Conservation (phyloP, 768 basidiomycete genomes). For the Phaeotremella fagi region DNA sequence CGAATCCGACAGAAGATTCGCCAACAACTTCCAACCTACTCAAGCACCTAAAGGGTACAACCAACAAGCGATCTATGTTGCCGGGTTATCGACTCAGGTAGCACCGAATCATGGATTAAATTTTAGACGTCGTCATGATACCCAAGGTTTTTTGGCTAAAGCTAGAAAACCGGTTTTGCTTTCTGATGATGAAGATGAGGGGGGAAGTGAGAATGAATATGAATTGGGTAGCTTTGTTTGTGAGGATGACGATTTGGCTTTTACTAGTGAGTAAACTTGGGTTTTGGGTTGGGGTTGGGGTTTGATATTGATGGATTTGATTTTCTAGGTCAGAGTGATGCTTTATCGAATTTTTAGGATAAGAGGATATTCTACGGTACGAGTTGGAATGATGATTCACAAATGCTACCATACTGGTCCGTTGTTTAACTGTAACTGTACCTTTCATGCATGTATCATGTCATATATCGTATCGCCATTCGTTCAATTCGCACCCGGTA, state of each 20-base stretch:
- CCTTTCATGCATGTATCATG: too few species aligned
- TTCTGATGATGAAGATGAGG: conserved; percentile 30
- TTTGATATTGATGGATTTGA: background rate
- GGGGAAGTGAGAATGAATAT: conserved; percentile 38
- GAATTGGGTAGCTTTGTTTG: conserved; percentile 39
- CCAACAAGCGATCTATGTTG: conserved; percentile 42
- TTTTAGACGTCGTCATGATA: conserved; percentile 14
- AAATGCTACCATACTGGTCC: too few species aligned
- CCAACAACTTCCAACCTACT: conserved; percentile 46
- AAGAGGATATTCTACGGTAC: too few species aligned
- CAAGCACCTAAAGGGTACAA: conserved; percentile 49
- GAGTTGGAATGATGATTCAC: too few species aligned
- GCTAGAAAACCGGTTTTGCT: conserved; percentile 38
- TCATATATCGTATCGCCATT: too few species aligned
- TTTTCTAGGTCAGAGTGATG: too few species aligned
- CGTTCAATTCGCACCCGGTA: too few species aligned
- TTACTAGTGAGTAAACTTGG: conserved; percentile 8
- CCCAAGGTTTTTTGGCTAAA: conserved; percentile 33
- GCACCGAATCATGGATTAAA: conserved; percentile 21
- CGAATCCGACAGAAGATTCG: conserved; percentile 43
- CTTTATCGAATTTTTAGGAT: too few species aligned
- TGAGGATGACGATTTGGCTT: conserved; percentile 27
- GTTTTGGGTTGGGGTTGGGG: background rate
- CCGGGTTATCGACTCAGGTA: conserved; percentile 43
- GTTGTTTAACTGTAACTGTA: too few species aligned